Conservation (phyloP, 345 rosid species). For the Excoecaria agallocha region DNA sequence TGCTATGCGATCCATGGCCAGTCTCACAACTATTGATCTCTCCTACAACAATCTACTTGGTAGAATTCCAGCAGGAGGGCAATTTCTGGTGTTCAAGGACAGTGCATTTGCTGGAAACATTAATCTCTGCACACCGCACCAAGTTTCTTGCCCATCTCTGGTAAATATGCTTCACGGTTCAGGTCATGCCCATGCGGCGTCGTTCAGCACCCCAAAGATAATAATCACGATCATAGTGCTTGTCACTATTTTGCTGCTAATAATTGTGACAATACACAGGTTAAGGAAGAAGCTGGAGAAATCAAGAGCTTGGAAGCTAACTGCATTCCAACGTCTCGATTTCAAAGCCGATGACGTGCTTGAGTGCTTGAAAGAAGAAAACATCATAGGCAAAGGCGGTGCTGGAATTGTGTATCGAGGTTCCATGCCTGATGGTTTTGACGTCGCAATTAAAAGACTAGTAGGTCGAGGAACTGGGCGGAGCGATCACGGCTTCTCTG, state of each 20-base stretch:
- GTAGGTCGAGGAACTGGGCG: conserved; percentile 62
- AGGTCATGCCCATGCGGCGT: conserved; percentile 25
- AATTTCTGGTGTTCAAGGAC: conserved; percentile 67
- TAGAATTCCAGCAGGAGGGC: conserved; percentile 64
- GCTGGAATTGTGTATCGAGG: conserved; percentile 89
- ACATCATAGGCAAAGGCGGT: conserved; percentile 93
- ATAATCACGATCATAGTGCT: conserved; percentile 41
- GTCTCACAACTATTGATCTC: conserved; percentile 76
- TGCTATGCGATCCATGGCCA: conserved; percentile 62
- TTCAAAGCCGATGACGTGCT: conserved; percentile 81
- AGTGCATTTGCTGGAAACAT: conserved; percentile 69
- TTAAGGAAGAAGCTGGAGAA: conserved; percentile 39
- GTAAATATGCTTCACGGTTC: conserved; percentile 21
- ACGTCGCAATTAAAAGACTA: conserved; percentile 73
- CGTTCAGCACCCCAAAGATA: conserved; percentile 42
- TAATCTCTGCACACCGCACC: conserved; percentile 52
- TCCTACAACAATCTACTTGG: conserved; percentile 66
- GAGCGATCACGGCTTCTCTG: conserved; percentile 81
- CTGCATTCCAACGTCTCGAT: conserved; percentile 71
- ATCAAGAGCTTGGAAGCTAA: conserved; percentile 70
- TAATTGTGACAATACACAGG: conserved; percentile 42
- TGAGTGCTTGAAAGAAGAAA: conserved; percentile 78
- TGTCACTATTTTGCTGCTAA: conserved; percentile 42
- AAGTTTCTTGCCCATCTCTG: conserved; percentile 40
- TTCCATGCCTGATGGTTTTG: conserved; percentile 62